These are phyloP conservation scores for Rhytidiadelphus loreus DNA, from an alignment of 225 moss, liverwort and hornwort genomes.

Conservation along the genomic window DNA sequence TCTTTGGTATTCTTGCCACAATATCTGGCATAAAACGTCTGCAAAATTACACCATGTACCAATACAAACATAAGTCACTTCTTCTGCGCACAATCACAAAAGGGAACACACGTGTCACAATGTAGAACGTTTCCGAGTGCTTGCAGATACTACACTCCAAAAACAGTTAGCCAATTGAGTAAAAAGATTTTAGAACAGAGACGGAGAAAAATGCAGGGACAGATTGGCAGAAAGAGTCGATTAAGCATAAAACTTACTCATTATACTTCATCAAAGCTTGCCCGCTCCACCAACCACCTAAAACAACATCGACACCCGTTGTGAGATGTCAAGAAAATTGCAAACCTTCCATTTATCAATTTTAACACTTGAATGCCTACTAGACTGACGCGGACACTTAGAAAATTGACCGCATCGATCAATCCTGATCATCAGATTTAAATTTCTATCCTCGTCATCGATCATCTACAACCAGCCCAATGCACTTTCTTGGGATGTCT, in stretches of 20 bases:
- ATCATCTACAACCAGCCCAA: neutral
- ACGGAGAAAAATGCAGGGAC: neutral
- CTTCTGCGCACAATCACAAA: neutral
- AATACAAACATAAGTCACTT: neutral
- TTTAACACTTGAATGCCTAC: neutral
- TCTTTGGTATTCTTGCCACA: conserved; percentile 69
- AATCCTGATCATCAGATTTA: neutral
- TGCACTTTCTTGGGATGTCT: neutral
- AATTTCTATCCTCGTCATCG: neutral
- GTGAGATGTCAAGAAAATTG: neutral
- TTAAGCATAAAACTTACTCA: conserved; percentile 33
- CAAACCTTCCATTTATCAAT: neutral
- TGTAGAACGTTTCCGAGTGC: neutral
- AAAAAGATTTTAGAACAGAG: neutral
- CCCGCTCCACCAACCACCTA: conserved; percentile 92
- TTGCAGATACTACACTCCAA: neutral
- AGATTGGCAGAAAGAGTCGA: neutral
- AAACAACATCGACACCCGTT: neutral
- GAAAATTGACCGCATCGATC: neutral
- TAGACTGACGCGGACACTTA: neutral
- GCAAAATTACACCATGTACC: neutral
- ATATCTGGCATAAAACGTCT: conserved; percentile 92
- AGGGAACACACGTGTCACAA: neutral
- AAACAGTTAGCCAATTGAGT: neutral
- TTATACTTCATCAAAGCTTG: conserved; percentile 74